Base-by-base conservation (phyloP, 306 rosid species). In the Cucurbita argyrosperma region DNA sequence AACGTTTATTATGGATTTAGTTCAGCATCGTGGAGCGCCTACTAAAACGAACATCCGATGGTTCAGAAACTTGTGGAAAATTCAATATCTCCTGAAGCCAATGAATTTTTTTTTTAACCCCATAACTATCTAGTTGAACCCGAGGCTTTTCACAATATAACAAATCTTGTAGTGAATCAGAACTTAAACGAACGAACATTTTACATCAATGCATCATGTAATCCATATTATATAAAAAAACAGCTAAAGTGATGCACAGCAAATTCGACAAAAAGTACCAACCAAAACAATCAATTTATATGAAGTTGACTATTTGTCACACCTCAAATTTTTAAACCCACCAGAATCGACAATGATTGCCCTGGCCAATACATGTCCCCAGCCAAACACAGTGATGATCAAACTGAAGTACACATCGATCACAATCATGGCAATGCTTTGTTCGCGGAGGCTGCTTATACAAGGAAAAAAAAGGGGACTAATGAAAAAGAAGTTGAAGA, bases 301-400 rank as follows among this genome's bases (percentile, higher is more conserved):
- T 55, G 56, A 74, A 40, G 58, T 53, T 40, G 39, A 58, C 1
- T 40, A 19, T 11, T 19, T 7, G 57, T 64, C 54, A 76, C 5
- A 35, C 7, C 55, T 37, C 4, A 52, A 76, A 62, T 66, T 65
- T 60, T 42, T 45, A 65, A 56, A 91, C 99, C 90, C 85, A 95
- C 99, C 97, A 95, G 88, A 95, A 95, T 75, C 54, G 87, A 81
- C 97, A 91, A 83, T 95, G 97, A 60, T 95, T 95, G 43, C 90
- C 87, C 95, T 77, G 87, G 74, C 99, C 99, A 85, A 95, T 87
- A 84, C 99, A 95, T 52, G 93, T 95, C 71, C 99, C 99, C 45
- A 95, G 96, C 99, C 99, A 95, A 76, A 95, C 99, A 84, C 99
- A 95, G 68, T 95, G 99, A 77, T 95, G 99, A 85, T 95, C 99